phyloP scores from a whole-genome alignment of 257 asterid genomes.

The Solanum dulcamara region DNA sequence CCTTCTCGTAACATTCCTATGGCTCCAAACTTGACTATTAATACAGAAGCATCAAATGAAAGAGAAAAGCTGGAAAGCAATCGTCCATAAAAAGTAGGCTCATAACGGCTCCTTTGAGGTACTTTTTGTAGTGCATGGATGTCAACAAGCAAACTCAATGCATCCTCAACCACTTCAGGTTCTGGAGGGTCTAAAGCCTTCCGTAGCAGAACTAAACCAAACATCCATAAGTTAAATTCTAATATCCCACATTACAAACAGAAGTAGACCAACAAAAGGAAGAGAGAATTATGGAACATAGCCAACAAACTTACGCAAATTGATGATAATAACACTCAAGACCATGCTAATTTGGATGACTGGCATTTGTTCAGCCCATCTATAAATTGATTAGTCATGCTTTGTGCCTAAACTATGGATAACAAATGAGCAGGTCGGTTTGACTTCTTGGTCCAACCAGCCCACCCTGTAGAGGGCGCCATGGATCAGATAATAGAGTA shows the following conservation, averaged over 20 bases:
- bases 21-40: slow-evolving; percentile 76
- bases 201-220: slow-evolving; percentile 57
- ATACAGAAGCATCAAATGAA: slow-evolving; percentile 80
- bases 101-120: slow-evolving; percentile 55
- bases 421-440: not conserved
- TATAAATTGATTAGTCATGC: not conserved
- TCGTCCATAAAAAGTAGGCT: slow-evolving; percentile 84
- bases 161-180: slow-evolving; percentile 60
- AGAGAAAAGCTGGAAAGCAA: slow-evolving; percentile 68
- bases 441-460: not conserved
- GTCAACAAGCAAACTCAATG: slow-evolving; percentile 57
- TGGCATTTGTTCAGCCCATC: not conserved
- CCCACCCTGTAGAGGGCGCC: not conserved
- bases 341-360: not conserved
- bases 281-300: not conserved
- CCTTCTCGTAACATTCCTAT: slow-evolving; percentile 88
- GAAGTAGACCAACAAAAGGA: not conserved
- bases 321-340: not conserved
- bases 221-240: slow-evolving; percentile 6
- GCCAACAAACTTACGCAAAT: not conserved
- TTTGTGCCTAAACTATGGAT: not conserved
- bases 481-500: not conserved
- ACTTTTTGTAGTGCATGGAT: slow-evolving; percentile 51
- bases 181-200: slow-evolving; percentile 93
- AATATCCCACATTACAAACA: not conserved